A percentile compares a stretch with the other conserved stretches of the same genome.
Evolutionary conservation across 805 yeast genomes (phyloP).

Genomic region (Saccharomycopsis capsularis): DNA sequence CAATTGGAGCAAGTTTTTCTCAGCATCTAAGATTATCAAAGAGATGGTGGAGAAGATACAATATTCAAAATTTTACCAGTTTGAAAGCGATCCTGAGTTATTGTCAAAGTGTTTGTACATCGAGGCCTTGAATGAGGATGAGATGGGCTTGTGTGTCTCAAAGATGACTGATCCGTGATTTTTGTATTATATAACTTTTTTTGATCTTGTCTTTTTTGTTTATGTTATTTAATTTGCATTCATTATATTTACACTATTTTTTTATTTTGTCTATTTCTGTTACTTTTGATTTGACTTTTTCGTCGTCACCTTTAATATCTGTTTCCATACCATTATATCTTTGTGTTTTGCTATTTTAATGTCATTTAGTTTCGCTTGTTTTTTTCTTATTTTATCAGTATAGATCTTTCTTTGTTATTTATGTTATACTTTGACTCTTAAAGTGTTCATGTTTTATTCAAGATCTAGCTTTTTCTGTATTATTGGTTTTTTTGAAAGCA

Average conservation of each 20-base stretch:
- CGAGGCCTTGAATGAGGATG: constrained; percentile 64
- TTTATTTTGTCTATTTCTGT: not conserved
- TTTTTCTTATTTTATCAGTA: too few relatives aligned
- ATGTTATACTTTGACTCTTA: not conserved
- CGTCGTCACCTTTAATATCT: not conserved
- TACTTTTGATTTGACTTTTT: not conserved
- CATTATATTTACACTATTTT: too few relatives aligned
- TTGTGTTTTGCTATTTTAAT: not conserved
- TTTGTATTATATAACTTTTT: too few relatives aligned
- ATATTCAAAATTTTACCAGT: constrained; percentile 67
- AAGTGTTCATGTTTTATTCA: too few relatives aligned
- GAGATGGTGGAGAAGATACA: constrained; percentile 74
- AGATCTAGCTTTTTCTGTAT: too few relatives aligned
- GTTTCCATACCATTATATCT: not conserved
- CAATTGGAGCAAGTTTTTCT: constrained; percentile 72
- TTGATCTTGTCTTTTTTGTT: too few relatives aligned
- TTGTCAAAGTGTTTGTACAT: constrained; percentile 81
- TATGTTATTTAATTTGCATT: too few relatives aligned
- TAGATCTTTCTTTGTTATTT: not conserved
- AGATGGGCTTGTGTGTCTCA: constrained; percentile 41
- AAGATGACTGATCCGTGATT: not conserved
- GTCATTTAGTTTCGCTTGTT: not conserved
- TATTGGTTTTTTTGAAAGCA: too few relatives aligned
- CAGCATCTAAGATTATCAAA: constrained; percentile 70
- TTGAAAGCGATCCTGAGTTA: constrained; percentile 52